A percentile compares a stretch with the other conserved stretches of the same genome.
These are phyloP conservation scores for Ophiostoma sp. DNA, from an alignment of 2,329 filamentous ascomycete species.

Conservation along the genomic window DNA sequence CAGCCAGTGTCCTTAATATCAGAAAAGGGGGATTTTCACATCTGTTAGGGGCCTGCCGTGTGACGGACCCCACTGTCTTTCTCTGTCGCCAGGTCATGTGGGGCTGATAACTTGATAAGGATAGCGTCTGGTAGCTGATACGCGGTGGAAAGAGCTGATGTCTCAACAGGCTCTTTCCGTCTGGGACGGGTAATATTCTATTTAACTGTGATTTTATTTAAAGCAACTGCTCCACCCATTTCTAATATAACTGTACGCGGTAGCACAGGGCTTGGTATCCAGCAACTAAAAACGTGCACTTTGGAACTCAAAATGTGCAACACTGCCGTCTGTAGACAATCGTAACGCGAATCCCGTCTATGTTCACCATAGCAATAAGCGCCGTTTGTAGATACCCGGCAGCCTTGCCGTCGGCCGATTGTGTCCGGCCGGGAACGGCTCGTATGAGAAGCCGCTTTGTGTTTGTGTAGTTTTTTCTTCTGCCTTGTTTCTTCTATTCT, in stretches of 20 bases:
- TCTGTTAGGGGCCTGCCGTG: not conserved
- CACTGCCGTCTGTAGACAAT: not conserved
- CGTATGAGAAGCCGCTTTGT: no score
- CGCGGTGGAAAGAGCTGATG: not conserved
- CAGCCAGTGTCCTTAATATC: not conserved
- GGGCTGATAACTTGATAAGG: not conserved
- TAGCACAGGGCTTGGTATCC: no score
- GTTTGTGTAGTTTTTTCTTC: not conserved
- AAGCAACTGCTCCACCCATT: not conserved
- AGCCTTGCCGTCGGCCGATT: not conserved
- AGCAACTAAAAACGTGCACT: not conserved
- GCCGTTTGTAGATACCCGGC: no score
- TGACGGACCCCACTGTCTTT: not conserved
- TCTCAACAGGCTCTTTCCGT: not conserved
- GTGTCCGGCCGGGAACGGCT: not conserved
- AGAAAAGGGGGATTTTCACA: not conserved
- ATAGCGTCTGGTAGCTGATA: not conserved
- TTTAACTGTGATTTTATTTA: not conserved
- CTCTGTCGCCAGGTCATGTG: not conserved
- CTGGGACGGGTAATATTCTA: not conserved
- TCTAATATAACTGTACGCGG: no score
- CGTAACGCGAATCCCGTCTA: no score
- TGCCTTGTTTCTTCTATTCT: not conserved
- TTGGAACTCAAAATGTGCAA: not conserved
- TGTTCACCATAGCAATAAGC: no score